A percentile compares a stretch with the other conserved stretches of the same genome.
phyloP scores from a whole-genome alignment of 306 rosid genomes.

The Psophocarpus tetragonolobus region DNA sequence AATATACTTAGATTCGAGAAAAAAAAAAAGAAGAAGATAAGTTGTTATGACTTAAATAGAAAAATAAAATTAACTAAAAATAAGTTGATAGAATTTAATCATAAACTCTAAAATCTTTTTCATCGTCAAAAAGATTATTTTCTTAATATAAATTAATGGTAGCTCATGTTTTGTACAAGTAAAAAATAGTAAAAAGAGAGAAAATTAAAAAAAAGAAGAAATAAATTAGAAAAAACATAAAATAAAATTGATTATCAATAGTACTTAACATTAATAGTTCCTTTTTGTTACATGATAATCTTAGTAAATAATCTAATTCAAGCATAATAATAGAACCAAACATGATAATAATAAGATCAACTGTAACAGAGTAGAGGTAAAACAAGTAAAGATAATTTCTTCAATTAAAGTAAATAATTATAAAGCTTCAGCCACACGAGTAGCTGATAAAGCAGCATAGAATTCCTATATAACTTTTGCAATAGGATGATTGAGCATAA shows the following conservation, averaged over 20 bases:
- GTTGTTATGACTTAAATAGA: background rate
- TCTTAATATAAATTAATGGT: background rate
- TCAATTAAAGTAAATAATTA: conserved; percentile 15
- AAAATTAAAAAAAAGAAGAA: too few relatives aligned
- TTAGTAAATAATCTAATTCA: background rate
- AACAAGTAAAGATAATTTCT: conserved; percentile 3
- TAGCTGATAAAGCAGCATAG: conserved; percentile 23
- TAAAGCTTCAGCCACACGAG: conserved; percentile 36
- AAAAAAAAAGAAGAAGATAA: too few relatives aligned
- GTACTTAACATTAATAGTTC: background rate
- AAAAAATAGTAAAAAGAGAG: too few relatives aligned
- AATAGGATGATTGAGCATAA: conserved; percentile 26
- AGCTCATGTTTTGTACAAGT: too few relatives aligned
- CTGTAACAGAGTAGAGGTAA: background rate
- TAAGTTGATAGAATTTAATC: background rate
- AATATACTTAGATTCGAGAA: too few relatives aligned
- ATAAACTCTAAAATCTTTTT: background rate
- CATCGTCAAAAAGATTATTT: background rate
- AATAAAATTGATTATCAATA: too few relatives aligned
- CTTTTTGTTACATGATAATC: background rate
- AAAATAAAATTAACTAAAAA: background rate
- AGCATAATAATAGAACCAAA: background rate
- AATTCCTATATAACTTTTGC: conserved; percentile 33
- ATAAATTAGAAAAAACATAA: too few relatives aligned
- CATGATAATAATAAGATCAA: background rate